phyloP scores from a whole-genome alignment of 2,329 filamentous ascomycete species.

The Trichoderma lentiforme region DNA sequence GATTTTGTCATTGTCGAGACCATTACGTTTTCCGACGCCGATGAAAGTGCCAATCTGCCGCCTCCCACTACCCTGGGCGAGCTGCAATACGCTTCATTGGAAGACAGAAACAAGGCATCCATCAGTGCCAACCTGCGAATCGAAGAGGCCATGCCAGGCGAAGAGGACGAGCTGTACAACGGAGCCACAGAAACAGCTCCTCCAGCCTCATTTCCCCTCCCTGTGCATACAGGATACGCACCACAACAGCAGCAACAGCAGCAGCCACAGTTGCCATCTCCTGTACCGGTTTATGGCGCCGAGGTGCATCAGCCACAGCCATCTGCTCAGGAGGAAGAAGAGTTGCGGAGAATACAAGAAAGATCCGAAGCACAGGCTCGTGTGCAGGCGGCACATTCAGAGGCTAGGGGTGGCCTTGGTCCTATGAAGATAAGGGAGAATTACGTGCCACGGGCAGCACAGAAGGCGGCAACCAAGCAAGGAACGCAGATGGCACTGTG shows the following conservation, averaged over 20 bases:
- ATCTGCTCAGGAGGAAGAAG: conserved; percentile 57
- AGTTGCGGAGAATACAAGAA: conserved; percentile 61
- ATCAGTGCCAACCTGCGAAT: conserved; percentile 79
- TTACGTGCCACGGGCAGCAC: conserved; percentile 81
- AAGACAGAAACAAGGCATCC: conserved; percentile 90
- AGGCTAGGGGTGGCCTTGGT: conserved; percentile 63
- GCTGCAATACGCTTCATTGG: conserved; percentile 87
- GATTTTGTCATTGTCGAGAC: conserved; percentile 96
- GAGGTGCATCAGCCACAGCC: conserved; percentile 31
- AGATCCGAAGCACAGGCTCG: conserved; percentile 57
- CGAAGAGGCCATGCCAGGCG: conserved; percentile 90
- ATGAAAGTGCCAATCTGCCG: conserved; percentile 82
- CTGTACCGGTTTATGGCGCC: conserved; percentile 31
- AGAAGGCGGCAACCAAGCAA: conserved; percentile 64
- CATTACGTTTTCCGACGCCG: conserved; percentile 83
- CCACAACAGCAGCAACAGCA: conserved; percentile 32
- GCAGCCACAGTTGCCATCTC: conserved; percentile 37
- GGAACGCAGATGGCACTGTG: conserved; percentile 70
- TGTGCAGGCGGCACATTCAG: conserved; percentile 74
- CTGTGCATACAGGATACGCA: conserved; percentile 42
- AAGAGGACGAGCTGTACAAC: conserved; percentile 56
- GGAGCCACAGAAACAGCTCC: conserved; percentile 40
- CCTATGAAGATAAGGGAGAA: conserved; percentile 91
- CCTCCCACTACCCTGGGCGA: conserved; percentile 87
- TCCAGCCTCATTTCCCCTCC: conserved; percentile 41